Evolutionary conservation across 495 filamentous ascomycete genomes (phyloP).

Genomic region (Penicillium verhagenii): DNA sequence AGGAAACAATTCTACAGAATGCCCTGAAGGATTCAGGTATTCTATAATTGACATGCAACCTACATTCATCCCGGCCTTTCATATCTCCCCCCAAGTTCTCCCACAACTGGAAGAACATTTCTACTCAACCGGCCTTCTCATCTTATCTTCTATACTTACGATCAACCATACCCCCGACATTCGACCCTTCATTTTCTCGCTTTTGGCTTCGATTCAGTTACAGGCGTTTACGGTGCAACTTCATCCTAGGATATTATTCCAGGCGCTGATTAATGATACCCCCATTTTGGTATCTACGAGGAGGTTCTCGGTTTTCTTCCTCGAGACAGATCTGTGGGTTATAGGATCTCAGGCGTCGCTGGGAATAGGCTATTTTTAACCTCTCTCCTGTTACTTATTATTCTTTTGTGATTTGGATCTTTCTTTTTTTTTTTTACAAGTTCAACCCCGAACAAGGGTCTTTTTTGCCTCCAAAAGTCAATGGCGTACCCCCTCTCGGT

Average conservation of each 20-base stretch:
- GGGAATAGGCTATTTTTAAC: background rate
- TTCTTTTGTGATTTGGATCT: background rate
- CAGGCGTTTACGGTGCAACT: constrained; percentile 37
- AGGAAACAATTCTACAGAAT: constrained; percentile 98
- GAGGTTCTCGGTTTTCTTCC: constrained; percentile 8
- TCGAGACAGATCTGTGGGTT: constrained; percentile 1
- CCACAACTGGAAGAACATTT: constrained; percentile 7
- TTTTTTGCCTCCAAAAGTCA: constrained; percentile 8
- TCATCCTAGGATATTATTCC: constrained; percentile 25
- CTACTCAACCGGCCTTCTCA: background rate
- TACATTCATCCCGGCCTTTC: background rate
- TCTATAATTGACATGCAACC: constrained; percentile 48
- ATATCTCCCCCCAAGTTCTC: constrained; percentile 7
- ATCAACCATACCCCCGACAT: constrained; percentile 18
- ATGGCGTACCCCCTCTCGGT: background rate
- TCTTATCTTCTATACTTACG: constrained; percentile 14
- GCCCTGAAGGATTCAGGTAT: constrained; percentile 97
- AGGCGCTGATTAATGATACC: constrained; percentile 34
- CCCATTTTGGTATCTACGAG: constrained; percentile 17
- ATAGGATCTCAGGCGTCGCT: background rate
- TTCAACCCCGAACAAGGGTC: constrained; percentile 12
- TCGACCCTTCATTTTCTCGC: constrained; percentile 14
- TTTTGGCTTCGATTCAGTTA: constrained; percentile 31
- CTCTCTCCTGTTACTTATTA: background rate
- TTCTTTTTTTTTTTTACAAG: background rate